Evolutionary conservation across 768 basidiomycete species (phyloP).

Genomic region (Leucocoprinus sp.): DNA sequence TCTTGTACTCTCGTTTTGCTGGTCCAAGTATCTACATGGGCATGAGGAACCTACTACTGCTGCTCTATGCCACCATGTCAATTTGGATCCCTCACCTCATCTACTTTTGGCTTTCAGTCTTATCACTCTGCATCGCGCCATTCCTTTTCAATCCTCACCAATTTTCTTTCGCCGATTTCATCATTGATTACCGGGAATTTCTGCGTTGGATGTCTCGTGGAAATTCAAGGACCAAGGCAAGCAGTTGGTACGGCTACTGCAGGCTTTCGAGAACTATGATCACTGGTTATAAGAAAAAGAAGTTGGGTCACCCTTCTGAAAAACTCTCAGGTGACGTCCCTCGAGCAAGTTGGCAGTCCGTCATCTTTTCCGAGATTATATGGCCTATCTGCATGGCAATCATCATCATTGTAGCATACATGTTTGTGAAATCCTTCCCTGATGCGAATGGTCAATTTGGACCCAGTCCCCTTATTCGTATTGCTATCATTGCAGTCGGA

Average conservation of each 20-base stretch:
- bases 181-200: constrained; percentile 98
- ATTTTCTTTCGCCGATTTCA: constrained; percentile 94
- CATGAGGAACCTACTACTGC: constrained; percentile 83
- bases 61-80: constrained; percentile 86
- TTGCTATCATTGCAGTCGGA: constrained; percentile 81
- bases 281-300: constrained; percentile 99
- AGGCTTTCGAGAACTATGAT: constrained; percentile 95
- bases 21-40: constrained; percentile 99
- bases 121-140: constrained; percentile 92
- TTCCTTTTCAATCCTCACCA: constrained; percentile 99
- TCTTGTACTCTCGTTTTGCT: constrained; percentile 96
- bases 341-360: constrained; percentile 79
- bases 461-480: constrained; percentile 85
- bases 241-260: constrained; percentile 99
- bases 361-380: constrained; percentile 78
- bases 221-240: constrained; percentile 92
- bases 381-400: constrained; percentile 70
- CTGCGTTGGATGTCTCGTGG: constrained; percentile 99
- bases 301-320: constrained; percentile 94
- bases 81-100: constrained; percentile 93
- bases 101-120: constrained; percentile 98
- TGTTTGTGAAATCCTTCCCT: constrained; percentile 92
- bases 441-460: constrained; percentile 47
- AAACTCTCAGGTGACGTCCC: constrained; percentile 93
- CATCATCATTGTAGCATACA: constrained; percentile 78